These are phyloP conservation scores for Aspergillus sp. DNA, from an alignment of 2,329 filamentous ascomycete genomes.

Conservation along the genomic window DNA sequence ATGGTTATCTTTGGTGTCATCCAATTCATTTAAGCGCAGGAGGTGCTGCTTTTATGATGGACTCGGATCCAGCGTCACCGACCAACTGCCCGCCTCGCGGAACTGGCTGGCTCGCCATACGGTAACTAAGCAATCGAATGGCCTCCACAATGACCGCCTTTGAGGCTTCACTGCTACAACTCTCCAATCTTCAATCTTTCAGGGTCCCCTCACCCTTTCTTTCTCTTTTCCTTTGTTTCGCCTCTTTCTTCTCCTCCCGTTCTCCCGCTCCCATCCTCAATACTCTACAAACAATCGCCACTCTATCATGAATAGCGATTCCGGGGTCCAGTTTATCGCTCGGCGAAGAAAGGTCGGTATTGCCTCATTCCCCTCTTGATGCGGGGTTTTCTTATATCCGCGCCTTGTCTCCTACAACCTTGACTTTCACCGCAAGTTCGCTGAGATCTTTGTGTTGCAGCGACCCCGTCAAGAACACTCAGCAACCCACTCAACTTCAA, in stretches of 20 bases:
- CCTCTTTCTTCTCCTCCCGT: conserved; percentile 5
- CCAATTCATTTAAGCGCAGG: not conserved
- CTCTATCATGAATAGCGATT: conserved; percentile 35
- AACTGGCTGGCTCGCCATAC: not conserved
- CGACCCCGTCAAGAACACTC: conserved; percentile 39
- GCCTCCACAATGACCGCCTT: conserved; percentile 14
- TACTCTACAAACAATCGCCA: not conserved
- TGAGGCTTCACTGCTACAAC: conserved; percentile 5
- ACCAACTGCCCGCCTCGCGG: not conserved
- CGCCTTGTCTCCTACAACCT: not conserved
- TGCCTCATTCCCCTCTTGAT: conserved; percentile 8
- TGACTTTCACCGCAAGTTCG: conserved; percentile 5
- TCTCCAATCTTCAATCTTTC: not conserved
- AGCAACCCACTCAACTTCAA: conserved; percentile 25
- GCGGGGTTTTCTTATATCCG: conserved; percentile 20
- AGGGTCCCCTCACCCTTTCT: conserved; percentile 4
- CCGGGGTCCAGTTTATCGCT: conserved; percentile 37
- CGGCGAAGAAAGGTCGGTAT: conserved; percentile 40
- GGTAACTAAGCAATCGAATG: conserved; percentile 18
- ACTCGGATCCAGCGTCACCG: conserved; percentile 10
- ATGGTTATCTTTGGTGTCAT: not conserved
- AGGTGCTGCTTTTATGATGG: conserved; percentile 3
- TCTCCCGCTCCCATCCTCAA: not conserved
- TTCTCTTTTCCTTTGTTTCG: conserved; percentile 6
- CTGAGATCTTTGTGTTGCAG: conserved; percentile 26